phyloP scores from a whole-genome alignment of 345 rosid species.

The Crucihimalaya himalaica region DNA sequence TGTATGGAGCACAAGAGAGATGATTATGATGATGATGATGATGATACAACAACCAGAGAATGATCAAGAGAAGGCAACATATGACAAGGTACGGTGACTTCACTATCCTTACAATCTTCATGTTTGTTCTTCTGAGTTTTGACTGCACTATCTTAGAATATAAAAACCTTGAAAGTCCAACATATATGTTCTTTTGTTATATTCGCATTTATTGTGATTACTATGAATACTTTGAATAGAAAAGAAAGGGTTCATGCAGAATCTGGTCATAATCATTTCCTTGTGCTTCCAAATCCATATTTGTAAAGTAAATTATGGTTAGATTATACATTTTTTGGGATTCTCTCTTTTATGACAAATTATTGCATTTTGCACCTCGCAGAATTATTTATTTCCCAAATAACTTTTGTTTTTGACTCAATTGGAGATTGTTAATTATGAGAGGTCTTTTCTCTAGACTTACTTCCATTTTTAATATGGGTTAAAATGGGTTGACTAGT shows the following conservation, averaged over 20 bases:
- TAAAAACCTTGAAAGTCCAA: background rate
- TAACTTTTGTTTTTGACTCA: slow-evolving; percentile 1
- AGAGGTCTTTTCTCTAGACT: background rate
- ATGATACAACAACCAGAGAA: slow-evolving; percentile 33
- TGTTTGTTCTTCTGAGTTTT: background rate
- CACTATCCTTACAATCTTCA: slow-evolving; percentile 20
- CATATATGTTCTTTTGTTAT: background rate
- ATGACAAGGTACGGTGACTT: slow-evolving; percentile 22
- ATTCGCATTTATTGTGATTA: background rate
- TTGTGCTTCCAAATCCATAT: background rate
- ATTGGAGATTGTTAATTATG: background rate
- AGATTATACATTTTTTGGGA: background rate
- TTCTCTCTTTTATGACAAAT: slow-evolving; percentile 2
- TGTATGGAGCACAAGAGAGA: background rate
- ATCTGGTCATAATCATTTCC: background rate
- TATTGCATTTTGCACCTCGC: background rate
- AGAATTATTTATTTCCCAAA: background rate
- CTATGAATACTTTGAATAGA: background rate
- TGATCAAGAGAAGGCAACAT: slow-evolving; percentile 16
- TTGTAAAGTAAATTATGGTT: background rate
- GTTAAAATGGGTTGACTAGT: background rate
- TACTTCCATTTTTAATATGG: background rate
- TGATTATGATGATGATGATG: background rate
- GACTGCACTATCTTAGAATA: background rate
- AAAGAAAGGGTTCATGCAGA: background rate